Base-by-base conservation (phyloP, 1,284 basidiomycete genomes). In the Fistulina hepatica region DNA sequence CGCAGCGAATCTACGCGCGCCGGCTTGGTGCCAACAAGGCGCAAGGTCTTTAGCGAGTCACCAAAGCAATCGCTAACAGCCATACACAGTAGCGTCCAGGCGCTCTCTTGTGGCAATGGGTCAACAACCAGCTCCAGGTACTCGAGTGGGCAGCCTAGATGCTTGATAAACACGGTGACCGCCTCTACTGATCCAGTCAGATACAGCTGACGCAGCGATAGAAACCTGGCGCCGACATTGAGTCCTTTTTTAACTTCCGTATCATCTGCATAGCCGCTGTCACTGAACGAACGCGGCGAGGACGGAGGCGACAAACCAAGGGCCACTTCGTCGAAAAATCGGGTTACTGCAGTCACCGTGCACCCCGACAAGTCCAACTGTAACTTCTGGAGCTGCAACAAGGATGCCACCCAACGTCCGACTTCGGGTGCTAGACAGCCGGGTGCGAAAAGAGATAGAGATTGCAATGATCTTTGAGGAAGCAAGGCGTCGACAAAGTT, bases 261-360 rank as follows among this genome's bases (percentile, higher is more conserved):
- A 47, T 81, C 81, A 54, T 84, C 81, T 39, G 73, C 57, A 42
- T 82, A 70, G 22, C 80, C 79, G 48, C 78, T 81, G 54, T 83
- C 81, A 23, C 69, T 76, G 35, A 44, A 43, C n/a, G 76, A 69
- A 13, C 65, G 68, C 13, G 69, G 63, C 12, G 78, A 78, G 46
- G 65, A 72, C 2, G 81, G 81, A 4, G 81, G 80, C 20, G 70
- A 72, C 43, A 65, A 66, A 9, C 81, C 81, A 21, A 67, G 65
- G 22, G 70, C 60, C 47, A 82, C 60, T 37, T 81, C 74, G 51
- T 77, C 74, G 52, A 85, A 84, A 58, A 85, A 85, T 11, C 76
- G 76, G 55, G 82, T 78, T 13, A 83, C 75, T 0, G 76, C 74
- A 19, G 71, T 73, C 36, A 67, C 59, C 7, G 75, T 71, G 37